Conservation (phyloP, 108 stramenopile species). For the Cyclotella cryptica region DNA sequence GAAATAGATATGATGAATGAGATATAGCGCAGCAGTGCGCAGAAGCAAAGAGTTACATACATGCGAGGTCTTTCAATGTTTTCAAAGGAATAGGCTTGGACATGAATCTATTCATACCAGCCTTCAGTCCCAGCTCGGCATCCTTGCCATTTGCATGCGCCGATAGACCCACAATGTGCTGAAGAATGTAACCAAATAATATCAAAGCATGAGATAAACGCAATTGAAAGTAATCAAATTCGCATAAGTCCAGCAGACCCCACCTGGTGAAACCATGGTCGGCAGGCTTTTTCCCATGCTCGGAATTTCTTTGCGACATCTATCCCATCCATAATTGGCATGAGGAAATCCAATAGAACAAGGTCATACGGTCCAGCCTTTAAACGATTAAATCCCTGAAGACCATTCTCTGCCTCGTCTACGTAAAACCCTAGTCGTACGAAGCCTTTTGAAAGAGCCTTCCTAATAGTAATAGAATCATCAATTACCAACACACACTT, state of each 20-base stretch:
- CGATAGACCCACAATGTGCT: constrained; percentile 71
- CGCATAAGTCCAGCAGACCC: constrained; percentile 6
- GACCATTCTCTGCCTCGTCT: constrained; percentile 70
- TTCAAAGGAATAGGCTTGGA: constrained; percentile 71
- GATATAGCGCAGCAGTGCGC: not conserved
- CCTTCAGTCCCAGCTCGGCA: constrained; percentile 60
- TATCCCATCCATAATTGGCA: constrained; percentile 89
- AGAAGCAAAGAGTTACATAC: not conserved
- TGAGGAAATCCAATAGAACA: constrained; percentile 78
- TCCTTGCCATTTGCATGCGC: constrained; percentile 71
- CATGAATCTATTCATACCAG: constrained; percentile 74
- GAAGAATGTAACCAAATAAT: not conserved
- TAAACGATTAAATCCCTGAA: constrained; percentile 69
- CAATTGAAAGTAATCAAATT: not conserved
- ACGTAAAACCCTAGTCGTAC: constrained; percentile 66
- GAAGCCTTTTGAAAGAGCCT: constrained; percentile 62
- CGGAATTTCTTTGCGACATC: constrained; percentile 79
- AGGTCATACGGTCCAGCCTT: constrained; percentile 63
- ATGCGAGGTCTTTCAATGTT: constrained; percentile 58
- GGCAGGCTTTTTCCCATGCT: constrained; percentile 61
- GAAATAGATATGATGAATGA: not conserved
- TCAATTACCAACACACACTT: constrained; percentile 68
- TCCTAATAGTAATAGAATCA: constrained; percentile 74
- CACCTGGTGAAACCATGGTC: constrained; percentile 59
- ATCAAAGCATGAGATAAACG: not conserved